Evolutionary conservation across 148 eudicot species (phyloP).

Genomic region (Vaccinium corymbosum): DNA sequence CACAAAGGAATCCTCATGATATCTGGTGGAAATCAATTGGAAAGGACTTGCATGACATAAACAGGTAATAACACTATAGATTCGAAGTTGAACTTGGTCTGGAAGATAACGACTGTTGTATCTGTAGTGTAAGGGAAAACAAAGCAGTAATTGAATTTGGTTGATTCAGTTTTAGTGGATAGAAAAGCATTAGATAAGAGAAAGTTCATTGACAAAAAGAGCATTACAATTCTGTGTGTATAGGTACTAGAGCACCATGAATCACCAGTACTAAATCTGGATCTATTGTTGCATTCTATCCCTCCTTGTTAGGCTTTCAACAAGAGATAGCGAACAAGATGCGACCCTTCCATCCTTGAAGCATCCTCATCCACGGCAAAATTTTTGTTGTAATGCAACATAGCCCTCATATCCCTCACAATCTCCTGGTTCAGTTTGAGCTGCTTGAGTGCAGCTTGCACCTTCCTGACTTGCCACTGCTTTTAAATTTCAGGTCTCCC

Average conservation of each 20-base stretch:
- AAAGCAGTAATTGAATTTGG: not conserved
- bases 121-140: not conserved
- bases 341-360: conserved; percentile 78
- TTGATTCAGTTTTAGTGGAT: not conserved
- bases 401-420: conserved; percentile 22
- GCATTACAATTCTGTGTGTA: not conserved
- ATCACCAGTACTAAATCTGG: not conserved
- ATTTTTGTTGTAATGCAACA: conserved; percentile 45
- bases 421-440: conserved; percentile 32
- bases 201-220: not conserved
- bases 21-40: not conserved
- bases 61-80: not conserved
- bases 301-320: conserved; percentile 34
- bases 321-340: conserved; percentile 49
- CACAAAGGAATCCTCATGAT: no score
- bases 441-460: conserved; percentile 49
- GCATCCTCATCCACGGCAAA: conserved; percentile 53
- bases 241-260: not conserved
- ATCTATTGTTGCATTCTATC: not conserved
- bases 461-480: conserved; percentile 53
- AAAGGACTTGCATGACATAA: not conserved
- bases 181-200: not conserved
- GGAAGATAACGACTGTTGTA: not conserved
- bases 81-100: not conserved
- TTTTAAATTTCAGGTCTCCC: conserved; percentile 65